Percentiles rank a stretch among this genome's conserved stretches.
phyloP scores from a whole-genome alignment of 176 grass and related monocot genomes.

The Oryza coarctata region DNA sequence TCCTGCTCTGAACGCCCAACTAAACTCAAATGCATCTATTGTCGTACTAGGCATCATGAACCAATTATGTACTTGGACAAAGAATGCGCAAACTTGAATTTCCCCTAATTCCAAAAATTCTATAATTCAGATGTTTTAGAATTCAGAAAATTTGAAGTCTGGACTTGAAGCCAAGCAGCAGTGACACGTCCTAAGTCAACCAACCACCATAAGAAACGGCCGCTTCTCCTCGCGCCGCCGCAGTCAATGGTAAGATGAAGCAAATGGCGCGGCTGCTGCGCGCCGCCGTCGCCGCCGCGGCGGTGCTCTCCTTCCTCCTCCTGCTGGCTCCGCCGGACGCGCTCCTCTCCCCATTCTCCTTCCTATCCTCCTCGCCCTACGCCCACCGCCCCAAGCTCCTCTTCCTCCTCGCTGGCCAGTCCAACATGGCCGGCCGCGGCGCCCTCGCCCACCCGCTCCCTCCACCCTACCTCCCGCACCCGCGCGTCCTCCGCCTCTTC shows the following conservation, averaged over 20 bases:
- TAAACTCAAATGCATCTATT: too few species aligned
- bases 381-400: slow-evolving; percentile 50
- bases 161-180: background rate
- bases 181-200: background rate
- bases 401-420: slow-evolving; percentile 86
- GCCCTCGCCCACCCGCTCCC: background rate
- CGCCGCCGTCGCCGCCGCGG: slow-evolving; percentile 4
- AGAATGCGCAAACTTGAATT: background rate
- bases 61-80: too few species aligned
- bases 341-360: background rate
- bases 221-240: too few species aligned
- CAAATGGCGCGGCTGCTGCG: slow-evolving; percentile 34
- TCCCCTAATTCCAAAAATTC: background rate
- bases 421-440: slow-evolving; percentile 98
- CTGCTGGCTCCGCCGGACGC: slow-evolving; percentile 26
- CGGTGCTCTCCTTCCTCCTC: slow-evolving; percentile 40
- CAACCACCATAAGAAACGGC: background rate
- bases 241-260: slow-evolving; percentile 26
- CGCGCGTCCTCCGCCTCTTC: slow-evolving; percentile 62
- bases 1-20: too few species aligned
- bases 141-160: background rate
- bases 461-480: slow-evolving; percentile 36
- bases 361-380: slow-evolving; percentile 40
- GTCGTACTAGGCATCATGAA: too few species aligned
- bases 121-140: too few species aligned